Evolutionary conservation across 1,284 basidiomycete genomes (phyloP).

Genomic region (Xerocomus amazonicus): DNA sequence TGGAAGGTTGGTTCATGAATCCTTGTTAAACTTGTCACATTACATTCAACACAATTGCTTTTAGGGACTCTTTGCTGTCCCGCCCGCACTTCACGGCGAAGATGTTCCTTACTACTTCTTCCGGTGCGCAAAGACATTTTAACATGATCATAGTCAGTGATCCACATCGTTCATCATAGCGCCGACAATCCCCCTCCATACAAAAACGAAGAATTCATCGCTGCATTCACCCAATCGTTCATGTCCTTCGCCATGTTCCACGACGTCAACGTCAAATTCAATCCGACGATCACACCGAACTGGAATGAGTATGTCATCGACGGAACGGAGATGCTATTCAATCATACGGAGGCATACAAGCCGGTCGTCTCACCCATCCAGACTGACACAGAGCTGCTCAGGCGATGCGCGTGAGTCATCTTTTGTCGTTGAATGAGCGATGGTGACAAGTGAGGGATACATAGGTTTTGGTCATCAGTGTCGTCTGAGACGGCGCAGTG

Average conservation of each 20-base stretch:
- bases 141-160: too few species aligned
- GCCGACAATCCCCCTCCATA: slow-evolving; percentile 8
- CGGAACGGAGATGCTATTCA: slow-evolving; percentile 29
- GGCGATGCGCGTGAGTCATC: not conserved
- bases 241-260: slow-evolving; percentile 17
- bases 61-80: slow-evolving; percentile 23
- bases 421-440: not conserved
- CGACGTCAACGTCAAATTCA: slow-evolving; percentile 21
- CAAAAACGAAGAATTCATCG: slow-evolving; percentile 21
- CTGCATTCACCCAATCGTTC: slow-evolving; percentile 26
- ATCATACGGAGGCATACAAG: slow-evolving; percentile 20
- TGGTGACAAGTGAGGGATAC: not conserved
- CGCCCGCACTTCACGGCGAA: slow-evolving; percentile 13
- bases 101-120: slow-evolving; percentile 21
- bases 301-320: slow-evolving; percentile 16
- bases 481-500: not conserved
- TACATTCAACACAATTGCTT: not conserved
- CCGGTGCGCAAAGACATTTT: slow-evolving; percentile 1
- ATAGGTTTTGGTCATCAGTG: not conserved
- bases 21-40: not conserved
- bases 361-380: not conserved
- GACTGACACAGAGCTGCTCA: not conserved
- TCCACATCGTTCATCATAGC: not conserved
- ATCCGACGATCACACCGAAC: slow-evolving; percentile 20
- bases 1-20: slow-evolving; percentile 19